Evolutionary conservation across 352 stramenopile species (phyloP).

Genomic region (Plasmopara viticola): DNA sequence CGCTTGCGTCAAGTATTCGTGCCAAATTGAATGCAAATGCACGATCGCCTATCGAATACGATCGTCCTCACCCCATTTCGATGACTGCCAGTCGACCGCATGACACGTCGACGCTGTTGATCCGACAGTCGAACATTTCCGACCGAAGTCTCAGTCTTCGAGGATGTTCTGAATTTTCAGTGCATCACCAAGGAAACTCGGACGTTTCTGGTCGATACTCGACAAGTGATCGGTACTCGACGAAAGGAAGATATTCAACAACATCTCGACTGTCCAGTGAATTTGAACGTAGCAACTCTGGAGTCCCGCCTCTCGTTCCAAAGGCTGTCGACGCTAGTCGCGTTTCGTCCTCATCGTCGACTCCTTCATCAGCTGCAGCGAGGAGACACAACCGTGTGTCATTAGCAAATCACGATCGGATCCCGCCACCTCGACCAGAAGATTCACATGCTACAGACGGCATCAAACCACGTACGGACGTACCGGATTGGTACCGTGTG

Average conservation of each 20-base stretch:
- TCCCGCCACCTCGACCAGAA: slow-evolving; percentile 8
- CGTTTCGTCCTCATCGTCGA: slow-evolving; percentile 38
- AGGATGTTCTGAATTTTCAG: slow-evolving; percentile 22
- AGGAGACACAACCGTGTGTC: slow-evolving; percentile 25
- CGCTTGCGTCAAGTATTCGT: slow-evolving; percentile 10
- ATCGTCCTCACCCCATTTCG: slow-evolving; percentile 14
- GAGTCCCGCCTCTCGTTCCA: slow-evolving; percentile 11
- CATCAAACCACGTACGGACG: slow-evolving; percentile 17
- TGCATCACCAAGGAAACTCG: slow-evolving; percentile 16
- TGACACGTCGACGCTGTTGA: neutral
- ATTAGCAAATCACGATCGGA: slow-evolving; percentile 26
- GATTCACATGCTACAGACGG: slow-evolving; percentile 2
- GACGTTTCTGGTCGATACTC: slow-evolving; percentile 15
- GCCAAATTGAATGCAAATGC: slow-evolving; percentile 20
- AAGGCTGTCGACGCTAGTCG: slow-evolving; percentile 26
- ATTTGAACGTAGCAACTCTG: slow-evolving; percentile 17
- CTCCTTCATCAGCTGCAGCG: slow-evolving; percentile 18
- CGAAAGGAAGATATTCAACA: slow-evolving; percentile 18
- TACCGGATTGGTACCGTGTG: slow-evolving; percentile 49
- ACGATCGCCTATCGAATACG: slow-evolving; percentile 21
- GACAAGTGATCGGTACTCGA: slow-evolving; percentile 16
- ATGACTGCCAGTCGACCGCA: slow-evolving; percentile 15
- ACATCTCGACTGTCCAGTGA: slow-evolving; percentile 27
- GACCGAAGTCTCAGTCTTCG: slow-evolving; percentile 25
- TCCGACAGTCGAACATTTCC: slow-evolving; percentile 16